Percentiles rank a stretch among this genome's conserved stretches.
Evolutionary conservation across 768 basidiomycete species (phyloP).

Genomic region (Suillus tomentosus): DNA sequence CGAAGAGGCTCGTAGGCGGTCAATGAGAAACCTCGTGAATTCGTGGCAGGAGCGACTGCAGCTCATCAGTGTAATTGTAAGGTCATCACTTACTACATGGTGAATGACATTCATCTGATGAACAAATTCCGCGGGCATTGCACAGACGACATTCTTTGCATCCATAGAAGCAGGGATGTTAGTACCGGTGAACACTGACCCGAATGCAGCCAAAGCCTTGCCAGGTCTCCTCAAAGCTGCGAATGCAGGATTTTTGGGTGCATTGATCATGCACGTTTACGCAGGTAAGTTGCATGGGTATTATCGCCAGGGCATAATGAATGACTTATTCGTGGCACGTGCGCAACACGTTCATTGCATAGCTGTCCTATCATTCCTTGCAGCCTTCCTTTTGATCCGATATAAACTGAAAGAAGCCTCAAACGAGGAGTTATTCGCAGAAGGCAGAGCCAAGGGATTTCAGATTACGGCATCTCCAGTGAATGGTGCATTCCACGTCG

Average conservation of each 20-base stretch:
- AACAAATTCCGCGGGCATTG: not conserved
- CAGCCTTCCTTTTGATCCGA: constrained; percentile 55
- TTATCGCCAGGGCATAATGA: constrained; percentile 28
- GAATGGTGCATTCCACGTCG: constrained; percentile 11
- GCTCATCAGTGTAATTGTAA: constrained; percentile 59
- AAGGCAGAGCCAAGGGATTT: constrained; percentile 21
- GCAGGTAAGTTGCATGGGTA: constrained; percentile 39
- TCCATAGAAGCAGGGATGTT: constrained; percentile 57
- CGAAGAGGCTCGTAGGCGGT: constrained; percentile 44
- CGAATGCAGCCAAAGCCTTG: constrained; percentile 13
- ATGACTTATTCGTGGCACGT: not conserved
- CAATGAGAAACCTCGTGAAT: constrained; percentile 52
- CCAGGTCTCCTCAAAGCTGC: constrained; percentile 30
- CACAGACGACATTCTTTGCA: constrained; percentile 65
- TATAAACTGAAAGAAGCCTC: constrained; percentile 58
- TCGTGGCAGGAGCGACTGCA: constrained; percentile 67
- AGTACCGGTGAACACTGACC: constrained; percentile 37
- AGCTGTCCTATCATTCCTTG: constrained; percentile 53
- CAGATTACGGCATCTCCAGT: constrained; percentile 27
- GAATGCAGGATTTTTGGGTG: constrained; percentile 51
- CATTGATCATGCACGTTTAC: constrained; percentile 55
- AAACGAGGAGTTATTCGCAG: constrained; percentile 44
- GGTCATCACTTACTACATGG: constrained; percentile 22
- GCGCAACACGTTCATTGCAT: not conserved
- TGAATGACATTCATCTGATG: not conserved